Conservation (phyloP, 129 eudicot species). For the Sambucus nigra region DNA sequence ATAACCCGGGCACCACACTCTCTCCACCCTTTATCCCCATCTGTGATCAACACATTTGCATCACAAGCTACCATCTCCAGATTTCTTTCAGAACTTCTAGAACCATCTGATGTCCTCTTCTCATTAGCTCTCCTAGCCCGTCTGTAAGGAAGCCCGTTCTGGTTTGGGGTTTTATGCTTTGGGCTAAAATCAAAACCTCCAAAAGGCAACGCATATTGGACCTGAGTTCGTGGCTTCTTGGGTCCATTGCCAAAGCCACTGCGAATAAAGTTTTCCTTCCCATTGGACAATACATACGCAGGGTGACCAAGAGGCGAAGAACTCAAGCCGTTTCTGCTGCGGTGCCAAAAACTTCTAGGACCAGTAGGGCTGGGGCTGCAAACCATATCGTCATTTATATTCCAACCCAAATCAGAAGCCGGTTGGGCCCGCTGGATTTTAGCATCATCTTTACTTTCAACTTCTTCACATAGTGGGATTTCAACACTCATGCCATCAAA, state of each 20-base stretch:
- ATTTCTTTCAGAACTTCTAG: slow-evolving; percentile 38
- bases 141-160: slow-evolving; percentile 44
- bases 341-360: slow-evolving; percentile 38
- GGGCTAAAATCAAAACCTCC: slow-evolving; percentile 33
- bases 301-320: slow-evolving; percentile 30
- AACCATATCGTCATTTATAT: slow-evolving; percentile 27
- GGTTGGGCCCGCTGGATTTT: slow-evolving; percentile 15
- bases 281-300: slow-evolving; percentile 38
- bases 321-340: slow-evolving; percentile 15
- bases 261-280: slow-evolving; percentile 32
- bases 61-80: slow-evolving; percentile 62
- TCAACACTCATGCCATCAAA: slow-evolving; percentile 45
- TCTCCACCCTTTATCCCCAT: slow-evolving; percentile 80
- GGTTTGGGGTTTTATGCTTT: slow-evolving; percentile 32
- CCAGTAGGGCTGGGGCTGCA: slow-evolving; percentile 34
- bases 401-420: slow-evolving; percentile 29
- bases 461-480: slow-evolving; percentile 38
- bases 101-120: slow-evolving; percentile 39
- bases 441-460: slow-evolving; percentile 27
- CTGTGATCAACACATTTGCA: slow-evolving; percentile 62
- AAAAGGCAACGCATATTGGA: slow-evolving; percentile 59
- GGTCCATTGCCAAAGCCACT: slow-evolving; percentile 61
- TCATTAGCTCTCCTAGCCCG: slow-evolving; percentile 62
- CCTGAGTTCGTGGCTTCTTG: slow-evolving; percentile 81
- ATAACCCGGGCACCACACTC: slow-evolving; percentile 65